Conservation (phyloP, 1,139 yeast species). For the Saccharomycopsis hybrid region DNA sequence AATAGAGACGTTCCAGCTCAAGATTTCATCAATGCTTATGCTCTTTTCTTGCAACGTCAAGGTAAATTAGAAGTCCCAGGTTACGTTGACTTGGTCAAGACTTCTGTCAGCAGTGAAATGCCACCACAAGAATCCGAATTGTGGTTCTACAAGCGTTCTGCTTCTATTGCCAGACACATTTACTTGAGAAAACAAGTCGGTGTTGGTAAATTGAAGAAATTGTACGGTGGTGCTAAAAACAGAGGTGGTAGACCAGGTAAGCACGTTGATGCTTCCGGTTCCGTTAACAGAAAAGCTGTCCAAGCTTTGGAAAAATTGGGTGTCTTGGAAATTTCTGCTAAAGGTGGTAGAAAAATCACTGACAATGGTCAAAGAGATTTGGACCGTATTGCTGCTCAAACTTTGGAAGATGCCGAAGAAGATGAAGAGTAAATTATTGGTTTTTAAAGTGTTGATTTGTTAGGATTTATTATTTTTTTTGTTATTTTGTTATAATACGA, state of each 20-base stretch:
- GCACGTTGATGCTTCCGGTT: slow-evolving; percentile 99
- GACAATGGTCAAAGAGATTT: slow-evolving; percentile 99
- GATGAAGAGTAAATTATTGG: slow-evolving; percentile 30
- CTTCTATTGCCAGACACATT: slow-evolving; percentile 99
- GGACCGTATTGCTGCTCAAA: slow-evolving; percentile 99
- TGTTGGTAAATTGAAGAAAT: slow-evolving; percentile 98
- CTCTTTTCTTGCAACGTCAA: slow-evolving; percentile 99
- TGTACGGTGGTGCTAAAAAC: slow-evolving; percentile 99
- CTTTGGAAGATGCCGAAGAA: slow-evolving; percentile 87
- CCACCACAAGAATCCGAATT: slow-evolving; percentile 99
- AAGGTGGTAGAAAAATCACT: slow-evolving; percentile 99
- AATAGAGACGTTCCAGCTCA: slow-evolving; percentile 99
- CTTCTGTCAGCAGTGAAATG: slow-evolving; percentile 97
- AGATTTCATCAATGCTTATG: slow-evolving; percentile 99
- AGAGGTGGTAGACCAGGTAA: slow-evolving; percentile 99
- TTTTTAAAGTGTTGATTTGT: not conserved
- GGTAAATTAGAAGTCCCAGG: slow-evolving; percentile 99
- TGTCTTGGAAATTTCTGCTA: slow-evolving; percentile 91
- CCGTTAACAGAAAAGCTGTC: slow-evolving; percentile 96
- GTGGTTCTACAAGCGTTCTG: slow-evolving; percentile 99
- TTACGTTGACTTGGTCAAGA: slow-evolving; percentile 99
- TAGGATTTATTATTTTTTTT: not conserved
- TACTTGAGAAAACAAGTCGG: slow-evolving; percentile 99
- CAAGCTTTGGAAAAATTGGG: slow-evolving; percentile 99
- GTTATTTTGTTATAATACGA: not conserved